Base-by-base conservation (phyloP, 1,139 yeast genomes). In the Sugiyamaella xylanicola region DNA sequence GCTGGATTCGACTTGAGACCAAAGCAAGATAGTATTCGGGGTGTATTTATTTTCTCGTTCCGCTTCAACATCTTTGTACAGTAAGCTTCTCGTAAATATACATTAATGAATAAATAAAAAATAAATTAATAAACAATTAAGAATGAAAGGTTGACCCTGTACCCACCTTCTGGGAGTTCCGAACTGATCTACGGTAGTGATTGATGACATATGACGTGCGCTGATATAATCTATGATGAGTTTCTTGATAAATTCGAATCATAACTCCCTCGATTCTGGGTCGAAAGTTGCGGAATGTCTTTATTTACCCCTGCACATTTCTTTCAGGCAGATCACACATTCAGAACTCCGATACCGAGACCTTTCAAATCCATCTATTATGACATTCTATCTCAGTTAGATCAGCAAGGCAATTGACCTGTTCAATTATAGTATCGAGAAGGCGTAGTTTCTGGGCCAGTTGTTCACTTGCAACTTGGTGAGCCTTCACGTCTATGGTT, bases 251-350 rank as follows among this genome's bases (percentile, higher is more conserved):
- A 25, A 11, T 5, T 25, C 32, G 11, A 11, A 25, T 11, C 32
- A 7, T 25, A 7, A 25, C 32, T 25, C 32, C 9, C 11, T 25
- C 9, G 32, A 7, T 11, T 11, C 11, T 25, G 5, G 5, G 9
- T 7, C 32, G 11, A 25, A 25, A 11, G 32, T 5, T n/a, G 32
- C 32, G 32, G 42, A 17, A 15, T 21, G 17, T 39, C 42, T 39
- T 39, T 39, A 39, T 39, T 39, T 39, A 39, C 19, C 21, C 42
- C 42, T 39, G 42, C 42, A 13, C 17, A 13, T 39, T 5, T 17
- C 42, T 39, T 21, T 39, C 42, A 39, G 42, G 42, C 42, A 11
- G 42, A 16, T 21, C 42, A 8, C 42, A 16, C n/a, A n/a, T 39
- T 17, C 42, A 16, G 42, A 39, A 39, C 20, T 17, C 13, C 7